Base-by-base conservation (phyloP, 768 basidiomycete genomes). In the Xanthoconium stramineum region DNA sequence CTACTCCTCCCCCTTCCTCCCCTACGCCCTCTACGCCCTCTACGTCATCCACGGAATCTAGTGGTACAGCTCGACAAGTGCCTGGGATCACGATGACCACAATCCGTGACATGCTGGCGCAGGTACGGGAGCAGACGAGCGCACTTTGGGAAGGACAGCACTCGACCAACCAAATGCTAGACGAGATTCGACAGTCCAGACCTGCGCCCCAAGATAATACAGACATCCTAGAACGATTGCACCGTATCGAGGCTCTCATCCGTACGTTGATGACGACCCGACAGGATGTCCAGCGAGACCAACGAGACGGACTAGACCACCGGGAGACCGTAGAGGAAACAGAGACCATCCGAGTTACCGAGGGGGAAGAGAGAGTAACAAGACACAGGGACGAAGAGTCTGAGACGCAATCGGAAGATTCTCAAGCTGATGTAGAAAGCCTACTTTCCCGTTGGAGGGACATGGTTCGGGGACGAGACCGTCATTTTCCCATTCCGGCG, bases 101-200 rank as follows among this genome's bases (percentile, higher is more conserved):
- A 35, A 70, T 89, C 39, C 76, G 79, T 15, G 78, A 78, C 5
- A 75, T 85, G 30, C 62, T 94, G 44, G 74, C 80, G 15, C 78
- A 75, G 13, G 75, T 94, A 43, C 77, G 83, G 43, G 80, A 82
- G 8, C 82, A 86, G 60, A 75, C 85, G 8, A 74, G 75, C 11
- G 81, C 78, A 10, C 68, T 96, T 20, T 76, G 82, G 69, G 78
- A 88, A 47, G 83, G 80, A 6, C 91, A 95, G 69, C 63, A 69
- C 0, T 73, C 79, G 0, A 80, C 86, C 8, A 83, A 84, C 50
- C 77, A 80, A 32, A 72, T 83, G 56, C 69, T 94, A 36, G 82
- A 88, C 53, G 81, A 85, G 28, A 73, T 94, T 51, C 79, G 81
- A 19, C 76, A 78, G 14, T 64, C 76, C 32, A 77, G 80, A 19